Evolutionary conservation across 805 yeast species (phyloP), one percentile per base, ranked within the genome.

Genomic region (Candida lessepsii): DNA sequence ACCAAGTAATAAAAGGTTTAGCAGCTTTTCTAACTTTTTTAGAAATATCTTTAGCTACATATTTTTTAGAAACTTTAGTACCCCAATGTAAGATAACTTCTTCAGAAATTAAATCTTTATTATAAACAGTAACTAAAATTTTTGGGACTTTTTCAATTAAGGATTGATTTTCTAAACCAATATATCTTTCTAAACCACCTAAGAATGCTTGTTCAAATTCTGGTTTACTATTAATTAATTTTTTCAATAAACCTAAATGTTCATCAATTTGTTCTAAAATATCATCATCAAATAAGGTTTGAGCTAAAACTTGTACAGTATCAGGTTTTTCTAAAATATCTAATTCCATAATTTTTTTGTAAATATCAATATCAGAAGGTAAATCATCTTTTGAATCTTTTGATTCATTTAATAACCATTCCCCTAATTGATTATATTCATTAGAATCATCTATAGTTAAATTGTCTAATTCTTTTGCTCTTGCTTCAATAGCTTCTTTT

Each of bases 21-120:
- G 97, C 97, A 33, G 96, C 93, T 67, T 82, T 86, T 67, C 96
- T 86, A 37, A 90, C 96, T 76, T 86, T 91, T 72, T 91, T 91
- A 39, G 95, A 83, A 24, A 81, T 75, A 34, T 88, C 95, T 71
- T 91, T 93, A 46, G 95, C 86, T 45, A 93, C 96, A 56, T 83
- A 93, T 65, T 89, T 90, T 73, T 89, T 89, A 39, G 96, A 85
- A 35, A 86, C 90, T 66, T 81, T 89, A 38, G 91, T 77, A 57
- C 96, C 97, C 88, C 96, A 93, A 35, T 77, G 76, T 53, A 75
- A 61, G 37, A 88, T 76, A 30, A 78, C 85, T 42, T 86, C 96
- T 68, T 93, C 99, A 36, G 87, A 78, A 35, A 86, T 70, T 44
- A 93, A 67, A 52, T 93, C 99, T 50, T 78, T 73, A 57, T 90